These are phyloP conservation scores for Aspergillus tubingensis DNA, from an alignment of 2,329 filamentous ascomycete genomes.

Conservation along the genomic window DNA sequence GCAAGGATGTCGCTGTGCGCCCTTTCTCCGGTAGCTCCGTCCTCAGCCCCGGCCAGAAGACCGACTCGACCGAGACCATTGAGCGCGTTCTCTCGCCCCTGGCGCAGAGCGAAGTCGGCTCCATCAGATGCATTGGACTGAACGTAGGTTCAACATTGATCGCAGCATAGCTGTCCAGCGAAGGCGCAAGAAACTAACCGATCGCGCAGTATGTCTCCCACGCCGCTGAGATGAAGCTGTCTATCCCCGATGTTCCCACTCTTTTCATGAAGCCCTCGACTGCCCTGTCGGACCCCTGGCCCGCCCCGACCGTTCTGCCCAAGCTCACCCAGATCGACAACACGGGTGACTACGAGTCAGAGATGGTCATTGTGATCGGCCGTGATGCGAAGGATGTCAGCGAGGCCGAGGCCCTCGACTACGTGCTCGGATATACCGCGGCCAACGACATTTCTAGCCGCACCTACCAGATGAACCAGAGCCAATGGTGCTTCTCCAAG, in stretches of 20 bases:
- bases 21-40: conserved; percentile 62
- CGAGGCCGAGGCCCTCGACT: conserved; percentile 58
- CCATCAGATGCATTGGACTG: conserved; percentile 61
- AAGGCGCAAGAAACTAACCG: background rate
- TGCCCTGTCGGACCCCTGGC: conserved; percentile 57
- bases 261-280: conserved; percentile 62
- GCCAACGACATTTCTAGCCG: conserved; percentile 66
- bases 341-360: conserved; percentile 61
- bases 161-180: background rate
- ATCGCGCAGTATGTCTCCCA: conserved; percentile 49
- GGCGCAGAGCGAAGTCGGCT: conserved; percentile 53
- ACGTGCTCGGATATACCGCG: conserved; percentile 65
- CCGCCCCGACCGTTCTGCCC: conserved; percentile 54
- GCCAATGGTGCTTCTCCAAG: conserved; percentile 62
- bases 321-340: conserved; percentile 56
- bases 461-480: conserved; percentile 56
- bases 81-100: conserved; percentile 55
- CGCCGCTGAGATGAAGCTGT: conserved; percentile 55
- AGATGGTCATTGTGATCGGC: conserved; percentile 60
- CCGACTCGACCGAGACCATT: conserved; percentile 42
- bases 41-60: conserved; percentile 55
- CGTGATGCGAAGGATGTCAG: conserved; percentile 56
- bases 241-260: conserved; percentile 57
- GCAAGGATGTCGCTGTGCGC: conserved; percentile 57
- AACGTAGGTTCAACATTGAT: conserved; percentile 44